Conservation (phyloP, 257 asterid species). For the Striga asiatica region DNA sequence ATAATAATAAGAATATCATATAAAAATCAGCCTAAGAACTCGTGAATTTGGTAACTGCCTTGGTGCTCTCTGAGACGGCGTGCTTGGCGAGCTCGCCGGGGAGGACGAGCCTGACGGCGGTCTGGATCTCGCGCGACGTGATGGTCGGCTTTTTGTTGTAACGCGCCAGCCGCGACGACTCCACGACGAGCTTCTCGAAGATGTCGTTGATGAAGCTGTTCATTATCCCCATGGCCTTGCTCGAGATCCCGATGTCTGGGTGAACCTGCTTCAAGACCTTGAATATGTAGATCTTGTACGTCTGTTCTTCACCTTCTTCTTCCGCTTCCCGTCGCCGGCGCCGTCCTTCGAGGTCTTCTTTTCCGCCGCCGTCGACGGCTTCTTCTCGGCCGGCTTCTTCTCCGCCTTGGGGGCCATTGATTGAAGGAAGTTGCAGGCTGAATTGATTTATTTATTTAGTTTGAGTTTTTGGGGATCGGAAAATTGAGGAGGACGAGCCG, state of each 20-base stretch:
- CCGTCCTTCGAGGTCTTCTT: slow-evolving; percentile 23
- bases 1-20: too few species aligned
- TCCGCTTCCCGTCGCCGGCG: slow-evolving; percentile 22
- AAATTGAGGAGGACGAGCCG: too few species aligned
- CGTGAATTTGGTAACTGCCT: slow-evolving; percentile 37
- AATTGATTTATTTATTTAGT: too few species aligned
- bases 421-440: background rate
- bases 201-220: slow-evolving; percentile 39
- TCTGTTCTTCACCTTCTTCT: slow-evolving; percentile 35
- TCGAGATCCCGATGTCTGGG: background rate
- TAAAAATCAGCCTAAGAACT: too few species aligned
- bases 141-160: slow-evolving; percentile 38
- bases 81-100: slow-evolving; percentile 43
- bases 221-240: slow-evolving; percentile 31
- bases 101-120: slow-evolving; percentile 34
- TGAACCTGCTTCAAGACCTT: slow-evolving; percentile 35
- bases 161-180: slow-evolving; percentile 30
- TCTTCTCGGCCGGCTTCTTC: slow-evolving; percentile 20
- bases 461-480: too few species aligned
- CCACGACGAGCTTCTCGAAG: slow-evolving; percentile 35
- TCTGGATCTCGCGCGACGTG: slow-evolving; percentile 39
- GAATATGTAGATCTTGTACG: slow-evolving; percentile 36
- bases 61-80: slow-evolving; percentile 40
- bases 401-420: slow-evolving; percentile 33
- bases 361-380: slow-evolving; percentile 14